phyloP scores from a whole-genome alignment of 345 rosid species.

The Corymbia maculata region DNA sequence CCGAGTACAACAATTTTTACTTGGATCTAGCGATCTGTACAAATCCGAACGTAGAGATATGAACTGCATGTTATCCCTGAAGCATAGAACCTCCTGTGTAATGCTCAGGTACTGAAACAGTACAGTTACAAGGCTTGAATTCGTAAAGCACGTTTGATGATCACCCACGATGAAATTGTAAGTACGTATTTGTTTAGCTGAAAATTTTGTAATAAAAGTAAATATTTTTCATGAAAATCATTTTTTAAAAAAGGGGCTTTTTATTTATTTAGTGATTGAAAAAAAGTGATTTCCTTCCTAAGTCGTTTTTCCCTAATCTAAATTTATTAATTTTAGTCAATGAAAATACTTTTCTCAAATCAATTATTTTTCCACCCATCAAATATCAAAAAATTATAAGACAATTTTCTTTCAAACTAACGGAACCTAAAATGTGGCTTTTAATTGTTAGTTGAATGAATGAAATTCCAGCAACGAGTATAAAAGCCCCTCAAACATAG shows the following conservation, averaged over 20 bases:
- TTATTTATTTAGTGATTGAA: not conserved
- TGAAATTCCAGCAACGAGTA: not conserved
- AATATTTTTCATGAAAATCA: too few relatives aligned
- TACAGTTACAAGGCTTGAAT: not conserved
- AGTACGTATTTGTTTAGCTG: not conserved
- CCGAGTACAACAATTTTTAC: not conserved
- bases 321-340: not conserved
- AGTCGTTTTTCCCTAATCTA: not conserved
- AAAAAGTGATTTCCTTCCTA: not conserved
- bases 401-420: not conserved
- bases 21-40: not conserved
- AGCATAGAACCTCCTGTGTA: not conserved
- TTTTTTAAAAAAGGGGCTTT: not conserved
- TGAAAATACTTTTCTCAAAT: not conserved
- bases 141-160: not conserved
- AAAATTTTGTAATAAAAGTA: too few relatives aligned
- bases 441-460: not conserved
- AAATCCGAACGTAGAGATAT: not conserved
- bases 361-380: not conserved
- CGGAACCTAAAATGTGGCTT: not conserved
- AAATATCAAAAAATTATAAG: not conserved
- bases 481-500: not conserved
- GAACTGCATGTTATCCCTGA: not conserved
- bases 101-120: not conserved
- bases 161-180: not conserved